These are phyloP conservation scores for Sclerotinia glacialis DNA, from an alignment of 2,329 filamentous ascomycete species.

Conservation along the genomic window DNA sequence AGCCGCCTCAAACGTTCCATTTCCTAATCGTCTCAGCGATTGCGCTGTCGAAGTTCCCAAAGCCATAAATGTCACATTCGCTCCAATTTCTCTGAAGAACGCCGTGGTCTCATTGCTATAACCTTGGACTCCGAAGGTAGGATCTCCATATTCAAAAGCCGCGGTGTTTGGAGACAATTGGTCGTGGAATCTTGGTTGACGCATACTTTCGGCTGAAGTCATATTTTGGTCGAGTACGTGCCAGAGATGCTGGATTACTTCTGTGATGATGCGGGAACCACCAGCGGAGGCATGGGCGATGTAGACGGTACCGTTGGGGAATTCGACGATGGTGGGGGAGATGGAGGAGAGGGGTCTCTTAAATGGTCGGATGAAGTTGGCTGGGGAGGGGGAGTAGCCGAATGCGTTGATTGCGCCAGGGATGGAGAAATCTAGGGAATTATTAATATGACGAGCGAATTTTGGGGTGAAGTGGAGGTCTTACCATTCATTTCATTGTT, in stretches of 20 bases:
- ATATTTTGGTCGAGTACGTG: conserved; percentile 58
- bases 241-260: conserved; percentile 63
- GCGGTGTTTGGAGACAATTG: conserved; percentile 58
- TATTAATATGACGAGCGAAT: neutral
- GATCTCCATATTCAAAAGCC: conserved; percentile 52
- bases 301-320: conserved; percentile 55
- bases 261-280: conserved; percentile 64
- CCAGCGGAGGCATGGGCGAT: conserved; percentile 62
- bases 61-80: conserved; percentile 60
- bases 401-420: conserved; percentile 63
- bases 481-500: conserved; percentile 62
- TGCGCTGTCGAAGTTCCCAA: conserved; percentile 59
- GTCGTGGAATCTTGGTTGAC: conserved; percentile 60
- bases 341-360: conserved; percentile 66
- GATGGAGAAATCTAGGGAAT: conserved; percentile 59
- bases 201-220: conserved; percentile 53
- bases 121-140: conserved; percentile 38
- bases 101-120: conserved; percentile 60
- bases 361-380: conserved; percentile 64
- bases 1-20: conserved; percentile 71
- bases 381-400: conserved; percentile 59
- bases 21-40: conserved; percentile 56
- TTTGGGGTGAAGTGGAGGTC: conserved; percentile 39
- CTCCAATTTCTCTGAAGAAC: conserved; percentile 55
- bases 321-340: conserved; percentile 61